phyloP scores from a whole-genome alignment of 1,139 yeast species.

The Pichia sp. region DNA sequence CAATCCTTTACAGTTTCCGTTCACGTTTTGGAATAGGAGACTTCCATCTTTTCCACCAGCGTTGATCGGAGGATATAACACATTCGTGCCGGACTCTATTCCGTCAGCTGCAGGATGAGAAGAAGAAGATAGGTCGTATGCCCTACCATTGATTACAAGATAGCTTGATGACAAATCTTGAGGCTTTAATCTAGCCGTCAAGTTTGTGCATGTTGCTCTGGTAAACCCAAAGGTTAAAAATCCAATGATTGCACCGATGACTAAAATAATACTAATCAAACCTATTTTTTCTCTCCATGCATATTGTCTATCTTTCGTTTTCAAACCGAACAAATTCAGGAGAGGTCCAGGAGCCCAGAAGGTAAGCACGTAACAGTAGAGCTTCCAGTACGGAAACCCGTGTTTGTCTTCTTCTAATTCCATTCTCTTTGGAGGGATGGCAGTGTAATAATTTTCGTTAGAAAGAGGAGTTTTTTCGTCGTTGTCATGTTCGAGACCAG shows the following conservation, averaged over 20 bases:
- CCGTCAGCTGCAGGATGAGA: slow-evolving; percentile 82
- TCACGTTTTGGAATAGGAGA: slow-evolving; percentile 88
- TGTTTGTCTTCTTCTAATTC: slow-evolving; percentile 26
- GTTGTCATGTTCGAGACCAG: background rate
- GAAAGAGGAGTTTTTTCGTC: slow-evolving; percentile 12
- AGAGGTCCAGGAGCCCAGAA: slow-evolving; percentile 90
- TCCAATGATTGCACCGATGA: slow-evolving; percentile 75
- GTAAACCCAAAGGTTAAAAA: slow-evolving; percentile 91
- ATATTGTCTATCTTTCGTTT: slow-evolving; percentile 73
- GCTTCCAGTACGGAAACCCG: slow-evolving; percentile 65
- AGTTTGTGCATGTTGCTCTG: slow-evolving; percentile 65
- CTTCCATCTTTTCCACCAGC: slow-evolving; percentile 92
- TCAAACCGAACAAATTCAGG: slow-evolving; percentile 70
- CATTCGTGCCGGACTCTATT: slow-evolving; percentile 58
- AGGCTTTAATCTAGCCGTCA: slow-evolving; percentile 50
- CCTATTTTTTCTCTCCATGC: slow-evolving; percentile 98
- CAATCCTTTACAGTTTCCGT: slow-evolving; percentile 83
- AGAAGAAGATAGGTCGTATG: slow-evolving; percentile 67
- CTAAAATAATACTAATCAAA: slow-evolving; percentile 67
- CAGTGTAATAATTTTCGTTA: slow-evolving; percentile 14
- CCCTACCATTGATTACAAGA: slow-evolving; percentile 75
- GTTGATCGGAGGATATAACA: slow-evolving; percentile 76
- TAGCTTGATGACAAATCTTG: slow-evolving; percentile 57
- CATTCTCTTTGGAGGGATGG: slow-evolving; percentile 23
- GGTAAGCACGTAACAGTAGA: slow-evolving; percentile 74